Base-by-base conservation (phyloP, 441 rosid genomes). In the Adansonia gregorii region DNA sequence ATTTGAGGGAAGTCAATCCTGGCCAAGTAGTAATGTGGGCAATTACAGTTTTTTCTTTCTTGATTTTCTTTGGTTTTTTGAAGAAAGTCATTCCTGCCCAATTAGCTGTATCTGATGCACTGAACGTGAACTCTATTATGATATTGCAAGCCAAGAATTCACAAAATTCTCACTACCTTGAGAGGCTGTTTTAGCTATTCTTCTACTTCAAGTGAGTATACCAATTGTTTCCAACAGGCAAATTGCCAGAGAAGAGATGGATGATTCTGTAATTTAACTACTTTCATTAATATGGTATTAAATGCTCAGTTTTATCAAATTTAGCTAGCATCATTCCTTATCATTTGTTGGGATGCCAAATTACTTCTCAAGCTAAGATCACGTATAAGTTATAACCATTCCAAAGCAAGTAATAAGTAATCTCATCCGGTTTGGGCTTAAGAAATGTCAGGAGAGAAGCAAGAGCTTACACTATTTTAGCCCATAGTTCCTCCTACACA, bases 341-440 rank as follows among this genome's bases (percentile, higher is more conserved):
- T 72, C 48, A 35, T 54, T 49, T 54, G 64, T 72, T 19, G 2
- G n/a, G 48, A 45, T 8, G 75, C 49, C 20, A 35, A 54, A 31
- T 71, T 31, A 31, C 74, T 71, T 71, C 74, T 71, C 35, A 59
- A 3, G 15, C 65, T 59, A 9, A 59, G 65, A 60, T 27, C 19
- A 12, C 0, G 1, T 31, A 31, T 6, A 63, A 27, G 17, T 63
- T 27, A 14, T 35, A 63, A 27, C 45, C 31, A 3, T 31, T 63
- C 35, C 39, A 72, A 56, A 72, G 65, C 65, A 56, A 17, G 19
- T 39, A 55, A 5, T 63, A 31, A 72, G 10, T 19, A 19, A 39
- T 56, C 65, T 72, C 52, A 72, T 17, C 17, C 39, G 9, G 14
- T 63, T 63, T 31, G 9, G 31, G n/a, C 8, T 15, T 27, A 31